phyloP scores from a whole-genome alignment of 177 flowering plant species.

The Telopea speciosissima region DNA sequence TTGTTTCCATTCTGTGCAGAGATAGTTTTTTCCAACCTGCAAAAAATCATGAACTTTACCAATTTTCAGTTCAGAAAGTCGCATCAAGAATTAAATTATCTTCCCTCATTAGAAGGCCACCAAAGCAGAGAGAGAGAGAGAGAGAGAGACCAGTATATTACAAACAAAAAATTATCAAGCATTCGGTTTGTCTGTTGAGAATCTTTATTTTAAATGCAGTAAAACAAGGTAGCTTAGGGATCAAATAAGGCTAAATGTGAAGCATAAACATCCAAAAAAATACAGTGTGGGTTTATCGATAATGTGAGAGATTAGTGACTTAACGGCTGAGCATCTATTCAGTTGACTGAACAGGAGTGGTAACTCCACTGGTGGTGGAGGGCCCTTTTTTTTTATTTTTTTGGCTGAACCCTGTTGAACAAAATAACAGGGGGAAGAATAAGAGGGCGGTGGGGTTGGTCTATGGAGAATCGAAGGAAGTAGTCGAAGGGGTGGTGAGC shows the following conservation, averaged over 20 bases:
- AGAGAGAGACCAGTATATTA: no score
- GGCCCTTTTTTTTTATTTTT: no score
- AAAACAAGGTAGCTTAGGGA: neutral
- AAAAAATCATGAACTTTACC: slow-evolving; percentile 25
- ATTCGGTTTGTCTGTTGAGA: neutral
- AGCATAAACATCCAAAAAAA: neutral
- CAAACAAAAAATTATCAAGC: neutral
- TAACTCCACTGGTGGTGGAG: no score
- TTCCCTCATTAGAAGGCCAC: no score
- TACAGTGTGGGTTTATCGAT: neutral
- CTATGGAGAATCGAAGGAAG: no score
- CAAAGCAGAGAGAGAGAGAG: no score
- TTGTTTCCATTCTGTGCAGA: slow-evolving; percentile 90
- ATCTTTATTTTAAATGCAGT: neutral
- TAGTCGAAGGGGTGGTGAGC: no score
- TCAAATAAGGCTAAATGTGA: neutral
- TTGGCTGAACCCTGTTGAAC: no score
- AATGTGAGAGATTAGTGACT: neutral
- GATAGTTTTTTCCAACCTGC: slow-evolving; percentile 92
- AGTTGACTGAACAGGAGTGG: neutral
- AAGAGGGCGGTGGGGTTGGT: no score
- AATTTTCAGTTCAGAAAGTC: slow-evolving; percentile 19
- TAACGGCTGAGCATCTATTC: neutral
- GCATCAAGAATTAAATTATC: neutral
- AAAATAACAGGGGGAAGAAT: no score